These are phyloP conservation scores for Setaria italica DNA, from an alignment of 202 grass and related monocot species.

Conservation along the genomic window DNA sequence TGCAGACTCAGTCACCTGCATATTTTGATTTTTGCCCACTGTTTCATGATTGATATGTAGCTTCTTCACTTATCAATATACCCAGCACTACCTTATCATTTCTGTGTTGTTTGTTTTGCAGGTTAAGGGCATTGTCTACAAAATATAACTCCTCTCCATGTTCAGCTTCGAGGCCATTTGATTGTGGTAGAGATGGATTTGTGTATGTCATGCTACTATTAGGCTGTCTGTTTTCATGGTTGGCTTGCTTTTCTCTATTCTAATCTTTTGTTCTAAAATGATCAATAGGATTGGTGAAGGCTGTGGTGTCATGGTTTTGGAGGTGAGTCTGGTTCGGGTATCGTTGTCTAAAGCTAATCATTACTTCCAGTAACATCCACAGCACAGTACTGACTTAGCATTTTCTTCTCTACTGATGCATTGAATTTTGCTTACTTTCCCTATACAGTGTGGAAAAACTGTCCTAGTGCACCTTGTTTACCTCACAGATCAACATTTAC, in stretches of 20 bases:
- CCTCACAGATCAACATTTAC: constrained; percentile 12
- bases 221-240: not conserved
- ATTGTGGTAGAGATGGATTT: constrained; percentile 97
- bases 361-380: not conserved
- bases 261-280: constrained; percentile 45
- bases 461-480: constrained; percentile 24
- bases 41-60: not conserved
- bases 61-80: not conserved
- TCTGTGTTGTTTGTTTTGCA: constrained; percentile 33
- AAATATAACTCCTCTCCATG: constrained; percentile 76
- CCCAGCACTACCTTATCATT: constrained; percentile 13
- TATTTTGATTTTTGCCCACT: not conserved
- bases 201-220: constrained; percentile 63
- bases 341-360: constrained; percentile 10
- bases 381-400: not conserved
- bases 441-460: not conserved
- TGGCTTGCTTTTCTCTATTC: not conserved
- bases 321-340: constrained; percentile 71
- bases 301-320: constrained; percentile 89
- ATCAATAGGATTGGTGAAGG: constrained; percentile 94
- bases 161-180: constrained; percentile 84
- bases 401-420: not conserved
- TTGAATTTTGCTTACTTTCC: constrained; percentile 1
- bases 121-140: constrained; percentile 84
- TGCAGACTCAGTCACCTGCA: not conserved